Evolutionary conservation across 2,329 filamentous ascomycete genomes (phyloP), one percentile per base, ranked within the genome.

Genomic region (Colletotrichum theobromicola): DNA sequence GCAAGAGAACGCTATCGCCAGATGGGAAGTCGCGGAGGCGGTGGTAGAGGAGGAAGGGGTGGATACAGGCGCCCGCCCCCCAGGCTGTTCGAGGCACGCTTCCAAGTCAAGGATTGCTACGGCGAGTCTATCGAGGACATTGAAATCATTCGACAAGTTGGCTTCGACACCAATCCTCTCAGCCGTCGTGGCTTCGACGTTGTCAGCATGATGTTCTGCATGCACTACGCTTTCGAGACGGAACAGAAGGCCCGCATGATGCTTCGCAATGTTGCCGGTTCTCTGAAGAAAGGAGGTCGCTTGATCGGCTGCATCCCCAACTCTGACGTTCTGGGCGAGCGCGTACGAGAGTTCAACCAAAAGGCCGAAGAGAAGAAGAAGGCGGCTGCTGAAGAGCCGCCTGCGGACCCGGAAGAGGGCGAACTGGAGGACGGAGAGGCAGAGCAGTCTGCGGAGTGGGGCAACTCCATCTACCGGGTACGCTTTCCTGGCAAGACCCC

Each of bases 191-290:
- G 96, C 5, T 99, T 98, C 79, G 97, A 99, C 82, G 94, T 98
- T 55, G 96, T 99, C 76, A 95, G 94, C 81, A 98, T 98, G 91
- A 99, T 99, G 97, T 99, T 99, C 84, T 97, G 95, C 80, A 97
- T 99, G 92, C 97, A 99, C 85, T 99, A 99, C 83, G 96, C 97
- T 7, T 99, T 98, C 79, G 97, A 98, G 86, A 95, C 89, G 67
- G 96, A 99, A 83, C 91, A 92, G 62, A 97, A 98, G 83, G 95
- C 96, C 3, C 92, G 95, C 58, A 94, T 92, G 76, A 98, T 99
- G 97, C 89, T 99, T 70, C 91, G 93, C 80, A 99, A 99, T 81
- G 96, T 99, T 4, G 93, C 97, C 0, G 94, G 95, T 1, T 91
- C 94, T 3, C 85, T 99, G 80, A 98, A 96, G 83, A 98, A 98